Base-by-base conservation (phyloP, 2,329 filamentous ascomycete genomes). In the Neopestalotiopsis clavispora region DNA sequence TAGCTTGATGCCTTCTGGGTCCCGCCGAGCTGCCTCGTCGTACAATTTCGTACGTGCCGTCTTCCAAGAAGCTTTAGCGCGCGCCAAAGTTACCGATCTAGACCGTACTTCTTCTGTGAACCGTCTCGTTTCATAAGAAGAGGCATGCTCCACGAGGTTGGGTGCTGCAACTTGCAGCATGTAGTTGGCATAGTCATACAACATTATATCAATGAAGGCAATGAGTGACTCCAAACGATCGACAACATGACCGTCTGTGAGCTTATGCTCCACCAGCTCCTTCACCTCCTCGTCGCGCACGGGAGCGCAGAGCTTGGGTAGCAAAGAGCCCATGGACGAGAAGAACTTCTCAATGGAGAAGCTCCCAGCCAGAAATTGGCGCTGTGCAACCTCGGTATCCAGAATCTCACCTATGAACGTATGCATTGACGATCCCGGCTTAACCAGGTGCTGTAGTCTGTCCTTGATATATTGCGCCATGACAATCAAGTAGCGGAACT, bases 321-420 rank as follows among this genome's bases (percentile, higher is more conserved):
- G 83, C 61, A 96, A 86, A 1, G 88, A 87, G 1, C 89, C 90
- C 86, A 95, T 93, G 71, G 93, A 92, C 1, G 85, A 83, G 76
- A 95, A 95, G 80, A 95, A 95, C 69, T 90, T 91, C 72, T 92
- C 90, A 72, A 95, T 95, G 0, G 93, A 95, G 77, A 95, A 95
- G 64, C 88, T 89, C 14, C 93, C 92, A 67, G 90, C 85, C 10
- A 84, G 83, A 74, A 93, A 93, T 72, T 95, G 91, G 56, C 86
- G 87, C 70, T 87, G 85, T 34, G 94, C 90, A 71, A 92, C 85
- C 52, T 94, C 90, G 1, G 90, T 88, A 72, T 95, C 93, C 30
- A 96, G 83, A 1, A 92, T 89, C 75, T 95, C 93, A 2, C 89
- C 89, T 69, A 95, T 94, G 59, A 94, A 85, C 2, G 85, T 90